Evolutionary conservation across 228 moss, liverwort and hornwort genomes (phyloP).

Genomic region (Sphagnum magellanicum): DNA sequence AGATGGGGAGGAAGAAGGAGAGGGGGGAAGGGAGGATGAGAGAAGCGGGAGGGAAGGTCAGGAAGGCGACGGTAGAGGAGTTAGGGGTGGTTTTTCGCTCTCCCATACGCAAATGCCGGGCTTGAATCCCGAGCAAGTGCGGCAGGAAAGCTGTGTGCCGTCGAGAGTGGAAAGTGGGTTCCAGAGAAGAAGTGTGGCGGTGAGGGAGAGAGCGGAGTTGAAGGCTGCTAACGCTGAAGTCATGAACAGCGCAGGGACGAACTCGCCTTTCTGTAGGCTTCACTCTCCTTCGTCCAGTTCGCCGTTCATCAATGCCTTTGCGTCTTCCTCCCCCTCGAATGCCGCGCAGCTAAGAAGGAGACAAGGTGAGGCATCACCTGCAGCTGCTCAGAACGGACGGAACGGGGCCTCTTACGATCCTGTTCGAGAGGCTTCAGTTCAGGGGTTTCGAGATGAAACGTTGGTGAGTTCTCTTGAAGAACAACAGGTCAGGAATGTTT

Average conservation of each 20-base stretch:
- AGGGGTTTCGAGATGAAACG: slow-evolving; percentile 27
- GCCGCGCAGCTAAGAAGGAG: slow-evolving; percentile 16
- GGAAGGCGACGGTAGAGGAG: slow-evolving; percentile 22
- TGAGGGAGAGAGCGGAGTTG: slow-evolving; percentile 52
- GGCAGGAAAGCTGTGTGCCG: slow-evolving; percentile 36
- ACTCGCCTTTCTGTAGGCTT: slow-evolving; percentile 44
- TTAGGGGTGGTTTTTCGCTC: slow-evolving; percentile 15
- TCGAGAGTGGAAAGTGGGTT: slow-evolving; percentile 29
- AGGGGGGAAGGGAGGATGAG: slow-evolving; percentile 45
- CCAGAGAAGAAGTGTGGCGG: slow-evolving; percentile 46
- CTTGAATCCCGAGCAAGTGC: slow-evolving; percentile 33
- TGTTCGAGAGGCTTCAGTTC: slow-evolving; percentile 22
- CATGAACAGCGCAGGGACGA: slow-evolving; percentile 17
- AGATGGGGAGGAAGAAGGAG: slow-evolving; percentile 37
- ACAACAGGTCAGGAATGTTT: slow-evolving; percentile 27
- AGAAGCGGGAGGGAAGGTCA: slow-evolving; percentile 61
- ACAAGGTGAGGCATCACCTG: slow-evolving; percentile 8
- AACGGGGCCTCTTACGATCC: slow-evolving; percentile 29
- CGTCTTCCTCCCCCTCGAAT: slow-evolving; percentile 30
- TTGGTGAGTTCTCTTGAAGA: slow-evolving; percentile 46
- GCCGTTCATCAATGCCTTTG: slow-evolving; percentile 37
- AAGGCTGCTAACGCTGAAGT: slow-evolving; percentile 39
- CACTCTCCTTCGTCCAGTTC: slow-evolving; percentile 39
- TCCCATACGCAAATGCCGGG: slow-evolving; percentile 37
- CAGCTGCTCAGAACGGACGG: slow-evolving; percentile 28